These are phyloP conservation scores for Ogataea pini DNA, from an alignment of 805 yeast species.

Conservation along the genomic window DNA sequence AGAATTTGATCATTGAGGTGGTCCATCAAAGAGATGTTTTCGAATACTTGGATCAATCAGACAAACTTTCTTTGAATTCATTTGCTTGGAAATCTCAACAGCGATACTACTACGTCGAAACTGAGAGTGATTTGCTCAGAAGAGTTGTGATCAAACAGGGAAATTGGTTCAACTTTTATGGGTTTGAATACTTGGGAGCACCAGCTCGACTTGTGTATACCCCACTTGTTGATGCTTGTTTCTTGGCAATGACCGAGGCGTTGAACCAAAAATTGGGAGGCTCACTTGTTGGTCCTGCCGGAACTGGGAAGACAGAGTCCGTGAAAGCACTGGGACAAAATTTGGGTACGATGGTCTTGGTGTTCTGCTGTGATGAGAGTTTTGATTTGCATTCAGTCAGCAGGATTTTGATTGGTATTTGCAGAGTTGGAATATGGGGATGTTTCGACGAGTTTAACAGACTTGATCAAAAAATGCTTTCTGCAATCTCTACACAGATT, in stretches of 20 bases:
- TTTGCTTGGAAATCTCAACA: conserved; percentile 56
- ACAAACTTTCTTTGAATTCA: background rate
- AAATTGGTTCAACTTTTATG: conserved; percentile 55
- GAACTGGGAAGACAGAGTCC: conserved; percentile 95
- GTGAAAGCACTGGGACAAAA: conserved; percentile 80
- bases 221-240: conserved; percentile 65
- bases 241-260: conserved; percentile 71
- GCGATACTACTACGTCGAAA: conserved; percentile 42
- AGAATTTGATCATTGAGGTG: conserved; percentile 65
- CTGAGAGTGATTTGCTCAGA: conserved; percentile 23
- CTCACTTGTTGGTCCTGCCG: conserved; percentile 93
- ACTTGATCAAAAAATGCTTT: conserved; percentile 64
- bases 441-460: conserved; percentile 96
- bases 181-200: conserved; percentile 80
- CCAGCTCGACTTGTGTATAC: conserved; percentile 76
- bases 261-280: conserved; percentile 78
- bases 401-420: conserved; percentile 73
- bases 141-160: conserved; percentile 53
- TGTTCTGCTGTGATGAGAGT: conserved; percentile 88
- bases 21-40: conserved; percentile 55
- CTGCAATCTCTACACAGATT: conserved; percentile 83
- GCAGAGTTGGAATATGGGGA: conserved; percentile 89
- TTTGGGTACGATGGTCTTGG: conserved; percentile 78
- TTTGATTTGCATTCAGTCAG: conserved; percentile 82
- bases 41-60: conserved; percentile 5